Percentiles rank a stretch among this genome's conserved stretches.
phyloP scores from a whole-genome alignment of 2,329 filamentous ascomycete species.

The Gliomastix tumulicola region DNA sequence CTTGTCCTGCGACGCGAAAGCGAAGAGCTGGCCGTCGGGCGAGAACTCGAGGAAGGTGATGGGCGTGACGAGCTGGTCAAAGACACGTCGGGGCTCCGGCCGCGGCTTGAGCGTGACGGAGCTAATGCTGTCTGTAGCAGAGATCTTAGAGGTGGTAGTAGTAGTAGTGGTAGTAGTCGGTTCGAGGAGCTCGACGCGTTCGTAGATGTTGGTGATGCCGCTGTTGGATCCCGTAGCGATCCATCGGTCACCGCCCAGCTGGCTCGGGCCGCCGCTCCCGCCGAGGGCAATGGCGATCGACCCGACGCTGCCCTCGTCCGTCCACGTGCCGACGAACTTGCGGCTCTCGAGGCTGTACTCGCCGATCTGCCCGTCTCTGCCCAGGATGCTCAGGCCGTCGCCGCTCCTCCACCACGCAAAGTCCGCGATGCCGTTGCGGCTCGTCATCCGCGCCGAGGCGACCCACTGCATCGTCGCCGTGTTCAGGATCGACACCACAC shows the following conservation, averaged over 20 bases:
- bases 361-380: conserved; percentile 81
- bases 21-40: conserved; percentile 82
- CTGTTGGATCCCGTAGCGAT: conserved; percentile 79
- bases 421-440: conserved; percentile 76
- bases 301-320: conserved; percentile 81
- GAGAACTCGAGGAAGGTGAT: conserved; percentile 76
- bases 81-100: conserved; percentile 64
- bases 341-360: conserved; percentile 72
- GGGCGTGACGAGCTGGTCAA: conserved; percentile 85
- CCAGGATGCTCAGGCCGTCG: conserved; percentile 72
- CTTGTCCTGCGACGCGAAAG: conserved; percentile 81
- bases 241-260: conserved; percentile 77
- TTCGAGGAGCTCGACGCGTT: conserved; percentile 59
- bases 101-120: conserved; percentile 51
- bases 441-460: conserved; percentile 73
- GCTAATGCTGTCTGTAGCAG: conserved; percentile 17
- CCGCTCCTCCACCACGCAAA: conserved; percentile 90
- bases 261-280: conserved; percentile 52
- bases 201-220: conserved; percentile 91
- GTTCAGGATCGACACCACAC: conserved; percentile 79
- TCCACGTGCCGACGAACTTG: conserved; percentile 74
- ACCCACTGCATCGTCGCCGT: conserved; percentile 81
- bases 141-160: conserved; percentile 24
- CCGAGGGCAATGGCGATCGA: conserved; percentile 79
- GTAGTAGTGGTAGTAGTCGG: too few relatives aligned